Conservation (phyloP, 2,329 filamentous ascomycete species). For the Dryadomyces quercus-mongolicae region DNA sequence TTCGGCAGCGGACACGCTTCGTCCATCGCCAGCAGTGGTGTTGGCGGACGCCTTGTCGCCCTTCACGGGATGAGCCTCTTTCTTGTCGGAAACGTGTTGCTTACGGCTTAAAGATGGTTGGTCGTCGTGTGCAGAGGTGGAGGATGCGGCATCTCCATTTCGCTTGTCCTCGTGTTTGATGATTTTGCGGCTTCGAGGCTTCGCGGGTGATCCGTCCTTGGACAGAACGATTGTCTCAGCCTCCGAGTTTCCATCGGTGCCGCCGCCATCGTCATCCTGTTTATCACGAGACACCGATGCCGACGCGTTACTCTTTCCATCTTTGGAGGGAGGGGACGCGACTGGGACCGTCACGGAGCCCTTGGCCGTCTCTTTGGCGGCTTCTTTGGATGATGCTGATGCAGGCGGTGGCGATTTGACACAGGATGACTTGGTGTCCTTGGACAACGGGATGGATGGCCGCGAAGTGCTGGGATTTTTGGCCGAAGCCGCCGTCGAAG, state of each 20-base stretch:
- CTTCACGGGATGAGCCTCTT: constrained; percentile 9
- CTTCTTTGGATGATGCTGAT: neutral
- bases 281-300: constrained; percentile 14
- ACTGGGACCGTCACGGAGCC: neutral
- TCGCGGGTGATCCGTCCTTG: constrained; percentile 53
- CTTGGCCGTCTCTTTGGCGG: neutral
- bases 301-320: constrained; percentile 11
- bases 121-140: neutral
- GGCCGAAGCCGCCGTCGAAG: constrained; percentile 16
- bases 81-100: constrained; percentile 10
- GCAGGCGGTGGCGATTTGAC: neutral
- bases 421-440: constrained; percentile 4
- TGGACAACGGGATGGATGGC: neutral
- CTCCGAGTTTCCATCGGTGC: constrained; percentile 52
- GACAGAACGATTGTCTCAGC: constrained; percentile 60
- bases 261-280: constrained; percentile 29
- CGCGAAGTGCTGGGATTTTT: constrained; percentile 14
- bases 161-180: constrained; percentile 53
- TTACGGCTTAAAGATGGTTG: constrained; percentile 2
- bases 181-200: constrained; percentile 40
- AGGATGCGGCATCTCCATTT: constrained; percentile 32
- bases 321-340: neutral
- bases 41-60: constrained; percentile 11
- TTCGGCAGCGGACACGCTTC: constrained; percentile 12
- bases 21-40: neutral